phyloP scores from a whole-genome alignment of 2,329 filamentous ascomycete species.

The Ophidiomyces ophidiicola region DNA sequence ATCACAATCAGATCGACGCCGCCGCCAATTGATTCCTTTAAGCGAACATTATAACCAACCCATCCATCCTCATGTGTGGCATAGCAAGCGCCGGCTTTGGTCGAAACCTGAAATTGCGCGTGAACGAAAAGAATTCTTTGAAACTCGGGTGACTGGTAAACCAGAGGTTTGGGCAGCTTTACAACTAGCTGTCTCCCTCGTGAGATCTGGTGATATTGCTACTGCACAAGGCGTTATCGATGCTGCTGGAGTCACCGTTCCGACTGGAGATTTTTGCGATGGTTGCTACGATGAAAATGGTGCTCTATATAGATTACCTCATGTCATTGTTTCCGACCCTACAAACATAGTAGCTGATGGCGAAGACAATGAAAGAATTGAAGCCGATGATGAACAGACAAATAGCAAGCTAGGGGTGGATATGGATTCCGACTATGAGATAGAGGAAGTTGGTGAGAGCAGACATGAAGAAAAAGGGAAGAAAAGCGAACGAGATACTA shows the following conservation, averaged over 20 bases:
- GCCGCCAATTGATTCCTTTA: constrained; percentile 23
- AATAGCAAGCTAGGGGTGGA: constrained; percentile 28
- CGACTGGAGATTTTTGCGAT: constrained; percentile 58
- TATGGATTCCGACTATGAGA: constrained; percentile 31
- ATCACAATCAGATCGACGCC: constrained; percentile 12
- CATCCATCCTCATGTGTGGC: constrained; percentile 54
- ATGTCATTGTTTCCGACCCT: constrained; percentile 58
- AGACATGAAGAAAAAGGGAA: constrained; percentile 50
- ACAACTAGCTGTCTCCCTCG: constrained; percentile 51
- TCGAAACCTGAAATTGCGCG: constrained; percentile 54
- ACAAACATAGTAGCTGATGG: constrained; percentile 9
- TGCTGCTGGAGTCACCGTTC: constrained; percentile 63
- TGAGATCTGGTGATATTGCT: constrained; percentile 51
- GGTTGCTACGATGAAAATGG: constrained; percentile 62
- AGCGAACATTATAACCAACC: constrained; percentile 58
- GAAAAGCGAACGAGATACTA: constrained; percentile 42
- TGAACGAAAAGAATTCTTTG: constrained; percentile 76
- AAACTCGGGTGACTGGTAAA: constrained; percentile 69
- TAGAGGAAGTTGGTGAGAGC: constrained; percentile 29
- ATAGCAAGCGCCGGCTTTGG: constrained; percentile 52
- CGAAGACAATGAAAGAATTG: constrained; percentile 16
- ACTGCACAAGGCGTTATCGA: constrained; percentile 72
- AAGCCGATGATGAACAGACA: constrained; percentile 19
- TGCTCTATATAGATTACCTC: constrained; percentile 56
- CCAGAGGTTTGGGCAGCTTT: constrained; percentile 71